Base-by-base conservation (phyloP, 1,284 basidiomycete genomes). In the Lignosus rhinocerotis region DNA sequence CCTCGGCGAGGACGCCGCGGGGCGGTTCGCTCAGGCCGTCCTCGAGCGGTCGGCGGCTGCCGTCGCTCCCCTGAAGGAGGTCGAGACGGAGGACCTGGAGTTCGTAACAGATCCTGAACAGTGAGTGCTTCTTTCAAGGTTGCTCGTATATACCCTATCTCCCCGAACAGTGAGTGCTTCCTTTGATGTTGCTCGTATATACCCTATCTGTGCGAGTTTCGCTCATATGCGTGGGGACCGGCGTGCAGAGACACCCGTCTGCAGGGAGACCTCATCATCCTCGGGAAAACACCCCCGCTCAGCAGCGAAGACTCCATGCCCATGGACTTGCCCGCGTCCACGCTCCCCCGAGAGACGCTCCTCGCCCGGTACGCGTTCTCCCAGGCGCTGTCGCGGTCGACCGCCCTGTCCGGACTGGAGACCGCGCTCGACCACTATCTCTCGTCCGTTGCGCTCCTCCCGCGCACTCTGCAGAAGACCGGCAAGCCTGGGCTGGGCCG, bases 341-440 rank as follows among this genome's bases (percentile, higher is more conserved):
- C 70, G 0, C 75, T 88, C 43, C 87, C 88, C 1, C 69, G 72
- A 41, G 81, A 86, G 44, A 90, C 90, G 0, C 77, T 95, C 1
- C 78, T 94, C 1, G 91, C 88, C 1, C 88, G 94, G 33, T 96
- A 96, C 70, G 88, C 94, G 3, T 92, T 90, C 72, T 94, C 93
- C 0, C 91, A 96, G 67, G 93, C 93, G 0, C 82, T 96, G 11
- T 90, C 93, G 0, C 84, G 93, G 12, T 94, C 92, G 0, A 94
- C 93, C 0, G 84, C 92, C 0, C 80, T 96, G 0, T 90, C 93
- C 0, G 90, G 86, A 0, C 77, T 96, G 21, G 94, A 96, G 73
- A 83, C 86, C 10, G 87, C 90, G 2, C 76, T 96, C 17, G 93
- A 95, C 56, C 76, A 82, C 25, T 94, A 95, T 70, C 80, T 96